These are phyloP conservation scores for Fusarium ramigenum DNA, from an alignment of 2,329 filamentous ascomycete species.

Conservation along the genomic window DNA sequence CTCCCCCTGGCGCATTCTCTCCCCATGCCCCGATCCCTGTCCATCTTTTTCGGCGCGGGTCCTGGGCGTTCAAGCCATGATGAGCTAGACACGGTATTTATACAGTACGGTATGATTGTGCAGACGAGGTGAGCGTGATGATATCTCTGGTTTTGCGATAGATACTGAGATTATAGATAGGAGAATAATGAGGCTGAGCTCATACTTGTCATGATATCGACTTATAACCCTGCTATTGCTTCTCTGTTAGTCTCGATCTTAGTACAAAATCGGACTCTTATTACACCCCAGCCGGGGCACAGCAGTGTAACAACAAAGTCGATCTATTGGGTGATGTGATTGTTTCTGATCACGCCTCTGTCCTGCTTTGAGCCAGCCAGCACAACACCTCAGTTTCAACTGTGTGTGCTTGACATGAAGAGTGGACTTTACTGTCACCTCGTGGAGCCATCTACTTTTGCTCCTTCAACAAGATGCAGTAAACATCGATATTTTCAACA, in stretches of 20 bases:
- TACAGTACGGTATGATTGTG: slow-evolving; percentile 21
- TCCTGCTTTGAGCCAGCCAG: slow-evolving; percentile 5
- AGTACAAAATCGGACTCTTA: neutral
- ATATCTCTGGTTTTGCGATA: neutral
- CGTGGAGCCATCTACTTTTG: neutral
- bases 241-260: neutral
- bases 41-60: slow-evolving; percentile 20
- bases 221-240: neutral
- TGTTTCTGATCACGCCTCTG: slow-evolving; percentile 36
- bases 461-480: neutral
- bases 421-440: neutral
- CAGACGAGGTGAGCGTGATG: neutral
- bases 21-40: slow-evolving; percentile 36
- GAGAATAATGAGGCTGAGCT: neutral
- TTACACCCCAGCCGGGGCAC: slow-evolving; percentile 19
- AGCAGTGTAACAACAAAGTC: slow-evolving; percentile 27
- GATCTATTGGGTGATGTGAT: slow-evolving; percentile 27
- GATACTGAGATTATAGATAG: neutral
- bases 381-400: slow-evolving; percentile 19
- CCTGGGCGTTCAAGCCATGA: slow-evolving; percentile 36
- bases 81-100: slow-evolving; percentile 34
- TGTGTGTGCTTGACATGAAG: neutral
- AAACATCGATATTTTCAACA: neutral
- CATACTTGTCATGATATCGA: neutral
- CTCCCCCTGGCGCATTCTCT: no score